Evolutionary conservation across 139 green algal genomes (phyloP), one percentile per base, ranked within the genome.

Genomic region (Chlamydomonas eustigma): DNA sequence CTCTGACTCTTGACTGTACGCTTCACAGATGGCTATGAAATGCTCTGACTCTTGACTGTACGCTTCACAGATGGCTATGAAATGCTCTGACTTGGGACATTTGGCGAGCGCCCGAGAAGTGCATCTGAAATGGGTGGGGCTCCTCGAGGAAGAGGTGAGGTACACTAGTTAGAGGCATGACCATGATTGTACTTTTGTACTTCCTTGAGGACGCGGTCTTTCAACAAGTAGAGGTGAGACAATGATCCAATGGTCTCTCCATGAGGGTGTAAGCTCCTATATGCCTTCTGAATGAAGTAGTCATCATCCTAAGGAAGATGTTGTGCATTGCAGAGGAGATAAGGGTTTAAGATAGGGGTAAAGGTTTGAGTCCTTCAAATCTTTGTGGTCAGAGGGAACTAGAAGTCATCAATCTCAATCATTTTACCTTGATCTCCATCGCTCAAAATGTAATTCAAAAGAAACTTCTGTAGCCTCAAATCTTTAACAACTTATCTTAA

Each of bases 101-200:
- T 50, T 87, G n/a, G 71, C 81, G 2, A 74, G 76, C 18, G 63
- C 79, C 1, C 70, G 76, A 2, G 33, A 74, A 2, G 83, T 91
- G 72, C 88, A 92, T 76, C 74, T 79, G 51, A 78, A 83, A 51
- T 92, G 88, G 88, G 88, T 89, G 22, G 24, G 71, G 1, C 77
- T 78, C 50, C 18, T 77, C 68, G 81, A 90, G 64, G 86, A 91
- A 76, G 88, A 92, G 44, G 44, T 58, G 44, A 58, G 44, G 18
- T 58, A 18, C 12, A 28, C 44, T 58, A 12, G 12, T 58, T 28
- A 18, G 44, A 12, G 12, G 44, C 12, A 12, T 18, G 44, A 12
- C 44, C 18, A 18, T 58, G 18, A 12, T 58, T 18, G 44, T 58
- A 28, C 44, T 58, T 18, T 58, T 58, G 44, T 58, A 18, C 44